Evolutionary conservation across 2,329 filamentous ascomycete species (phyloP), one percentile per base, ranked within the genome.

Genomic region (Pyrenophora graminea): DNA sequence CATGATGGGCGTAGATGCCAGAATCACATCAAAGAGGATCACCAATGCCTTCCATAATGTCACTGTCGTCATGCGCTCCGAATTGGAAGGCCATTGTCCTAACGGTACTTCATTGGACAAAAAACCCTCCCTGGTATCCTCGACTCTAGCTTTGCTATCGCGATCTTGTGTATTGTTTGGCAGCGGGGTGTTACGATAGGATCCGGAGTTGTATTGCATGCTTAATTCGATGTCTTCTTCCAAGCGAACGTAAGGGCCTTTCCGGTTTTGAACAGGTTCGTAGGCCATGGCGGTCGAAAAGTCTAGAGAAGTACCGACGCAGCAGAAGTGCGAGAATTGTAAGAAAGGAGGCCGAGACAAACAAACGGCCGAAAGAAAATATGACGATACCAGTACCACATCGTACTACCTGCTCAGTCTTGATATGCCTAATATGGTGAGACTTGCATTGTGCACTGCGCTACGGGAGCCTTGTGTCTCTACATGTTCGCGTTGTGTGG

Each of bases 1-100:
- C 51, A 68, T 54, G 1, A 69, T 48, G 15, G 67, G 66, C 21
- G 49, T 46, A 1, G 64, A 66, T 15, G 64, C 64, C 3, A 70
- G 43, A 10, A 68, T 8, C 1, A 55, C 32, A 47, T 69, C 67
- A 21, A 66, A 67, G 3, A 57, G 31, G 7, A 67, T 51, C 2
- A 66, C 51, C 4, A 56, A 50, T 1, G 36, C 47, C 51, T 61
- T 56, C 41, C 61, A 42, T 0, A 59, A 60, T 12, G 66, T 69
- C 7, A 67, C 41, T 1, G 21, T 37, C 23, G 58, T 57, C 27
- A 67, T 53, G 21, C 53, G 56, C 41, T 61, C 57, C 4, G 63
- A 58, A 30, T 55, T 40, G 3, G 51, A 34, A 19, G 64, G 61
- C 59, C 62, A 61, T n/a, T 53, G 40, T 23, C 33, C 47, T 7